Conservation (phyloP, 331 rosid genomes). For the Rosa hybrid region DNA sequence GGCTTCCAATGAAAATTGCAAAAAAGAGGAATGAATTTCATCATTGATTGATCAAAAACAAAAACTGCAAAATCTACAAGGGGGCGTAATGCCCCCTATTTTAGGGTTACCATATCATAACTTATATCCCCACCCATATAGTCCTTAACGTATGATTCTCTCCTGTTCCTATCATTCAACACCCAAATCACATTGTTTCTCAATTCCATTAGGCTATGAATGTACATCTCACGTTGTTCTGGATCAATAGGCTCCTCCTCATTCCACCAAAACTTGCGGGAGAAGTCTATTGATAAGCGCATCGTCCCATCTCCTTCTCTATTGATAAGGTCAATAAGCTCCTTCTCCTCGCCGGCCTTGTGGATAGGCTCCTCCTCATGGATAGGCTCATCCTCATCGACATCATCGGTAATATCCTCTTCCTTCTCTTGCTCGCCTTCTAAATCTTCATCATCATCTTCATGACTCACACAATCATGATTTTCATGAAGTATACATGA, state of each 20-base stretch:
- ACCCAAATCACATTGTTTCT: background rate
- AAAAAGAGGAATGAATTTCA: background rate
- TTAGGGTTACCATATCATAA: background rate
- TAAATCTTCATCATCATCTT: background rate
- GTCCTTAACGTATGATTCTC: background rate
- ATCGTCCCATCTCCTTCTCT: background rate
- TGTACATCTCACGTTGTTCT: background rate
- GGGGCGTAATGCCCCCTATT: background rate
- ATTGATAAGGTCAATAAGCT: background rate
- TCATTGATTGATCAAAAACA: background rate
- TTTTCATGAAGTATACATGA: background rate
- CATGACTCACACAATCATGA: background rate
- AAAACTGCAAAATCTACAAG: background rate
- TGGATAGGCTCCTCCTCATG: background rate
- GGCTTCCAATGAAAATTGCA: background rate
- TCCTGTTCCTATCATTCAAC: conserved; percentile 5
- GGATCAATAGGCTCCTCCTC: background rate
- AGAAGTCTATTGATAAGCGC: background rate
- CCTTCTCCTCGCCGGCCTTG: background rate
- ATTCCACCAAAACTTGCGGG: conserved; percentile 1
- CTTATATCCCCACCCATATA: background rate
- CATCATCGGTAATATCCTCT: background rate
- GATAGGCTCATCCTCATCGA: background rate
- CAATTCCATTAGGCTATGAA: background rate
- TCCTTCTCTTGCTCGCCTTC: background rate